These are phyloP conservation scores for Wickerhamiella nectarea DNA, from an alignment of 805 yeast species.

Conservation along the genomic window DNA sequence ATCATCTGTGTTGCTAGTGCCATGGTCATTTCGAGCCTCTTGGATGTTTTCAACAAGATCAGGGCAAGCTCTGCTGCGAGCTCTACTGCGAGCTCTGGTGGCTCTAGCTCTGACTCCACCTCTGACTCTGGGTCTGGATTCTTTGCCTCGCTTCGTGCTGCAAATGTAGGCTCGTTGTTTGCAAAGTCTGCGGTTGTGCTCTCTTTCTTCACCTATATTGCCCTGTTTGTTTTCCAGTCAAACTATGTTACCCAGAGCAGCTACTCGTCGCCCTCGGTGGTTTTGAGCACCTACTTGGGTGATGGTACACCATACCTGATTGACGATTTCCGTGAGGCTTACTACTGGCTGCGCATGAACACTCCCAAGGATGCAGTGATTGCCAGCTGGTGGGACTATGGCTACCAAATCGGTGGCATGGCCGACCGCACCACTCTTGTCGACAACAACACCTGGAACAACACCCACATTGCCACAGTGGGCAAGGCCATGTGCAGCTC, in stretches of 20 bases:
- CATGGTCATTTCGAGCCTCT: slow-evolving; percentile 68
- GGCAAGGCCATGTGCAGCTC: slow-evolving; percentile 93
- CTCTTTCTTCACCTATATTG: slow-evolving; percentile 60
- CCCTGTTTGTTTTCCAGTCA: slow-evolving; percentile 79
- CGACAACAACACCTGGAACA: slow-evolving; percentile 98
- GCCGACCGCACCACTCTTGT: slow-evolving; percentile 97
- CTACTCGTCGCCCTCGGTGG: slow-evolving; percentile 96
- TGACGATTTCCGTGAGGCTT: slow-evolving; percentile 97
- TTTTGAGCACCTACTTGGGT: slow-evolving; percentile 64
- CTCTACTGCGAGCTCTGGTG: no score
- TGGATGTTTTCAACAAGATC: slow-evolving; percentile 61
- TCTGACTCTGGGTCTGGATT: slow-evolving; percentile 13
- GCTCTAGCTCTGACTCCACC: no score
- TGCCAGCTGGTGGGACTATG: slow-evolving; percentile 99
- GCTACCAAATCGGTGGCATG: slow-evolving; percentile 99
- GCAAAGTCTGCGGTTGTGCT: slow-evolving; percentile 51
- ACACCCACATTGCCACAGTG: slow-evolving; percentile 97
- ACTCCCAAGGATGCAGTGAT: slow-evolving; percentile 91
- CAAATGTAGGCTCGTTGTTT: slow-evolving; percentile 22
- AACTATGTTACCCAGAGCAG: slow-evolving; percentile 96
- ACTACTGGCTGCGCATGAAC: slow-evolving; percentile 97
- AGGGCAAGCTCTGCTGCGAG: not conserved
- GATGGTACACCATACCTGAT: slow-evolving; percentile 78
- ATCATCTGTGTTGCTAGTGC: slow-evolving; percentile 89
- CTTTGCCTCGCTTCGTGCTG: slow-evolving; percentile 16